Evolutionary conservation across 1,139 yeast species (phyloP).

Genomic region (Diutina ranongensis): DNA sequence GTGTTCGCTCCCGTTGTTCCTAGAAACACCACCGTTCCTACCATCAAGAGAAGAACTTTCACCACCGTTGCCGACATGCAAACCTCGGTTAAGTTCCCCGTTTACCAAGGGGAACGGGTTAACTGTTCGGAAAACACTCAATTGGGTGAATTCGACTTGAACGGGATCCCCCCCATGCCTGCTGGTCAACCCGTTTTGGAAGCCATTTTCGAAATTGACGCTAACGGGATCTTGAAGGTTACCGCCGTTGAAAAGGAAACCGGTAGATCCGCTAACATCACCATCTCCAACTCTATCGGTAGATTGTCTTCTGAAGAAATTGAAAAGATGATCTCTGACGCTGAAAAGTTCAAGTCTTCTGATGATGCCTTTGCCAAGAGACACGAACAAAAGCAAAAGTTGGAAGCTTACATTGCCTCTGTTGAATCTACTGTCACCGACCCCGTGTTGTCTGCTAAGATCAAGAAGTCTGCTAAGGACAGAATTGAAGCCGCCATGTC

Average conservation of each 20-base stretch:
- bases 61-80: constrained; percentile 99
- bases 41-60: constrained; percentile 99
- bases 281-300: constrained; percentile 99
- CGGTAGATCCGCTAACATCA: constrained; percentile 98
- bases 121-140: constrained; percentile 99
- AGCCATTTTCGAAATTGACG: constrained; percentile 98
- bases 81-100: constrained; percentile 99
- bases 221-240: constrained; percentile 99
- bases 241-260: constrained; percentile 99
- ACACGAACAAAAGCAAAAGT: constrained; percentile 98
- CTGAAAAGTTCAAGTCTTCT: constrained; percentile 97
- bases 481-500: constrained; percentile 97
- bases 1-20: constrained; percentile 98
- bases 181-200: constrained; percentile 99
- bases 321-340: constrained; percentile 97
- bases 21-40: constrained; percentile 99
- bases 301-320: constrained; percentile 96
- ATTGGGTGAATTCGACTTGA: constrained; percentile 98
- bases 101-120: constrained; percentile 99
- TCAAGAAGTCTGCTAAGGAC: constrained; percentile 96
- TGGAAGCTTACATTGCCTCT: constrained; percentile 97
- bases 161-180: constrained; percentile 97
- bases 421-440: constrained; percentile 88
- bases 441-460: constrained; percentile 96
- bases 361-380: constrained; percentile 99